Base-by-base conservation (phyloP, 257 asterid species). In the Przewalskia tangutica region DNA sequence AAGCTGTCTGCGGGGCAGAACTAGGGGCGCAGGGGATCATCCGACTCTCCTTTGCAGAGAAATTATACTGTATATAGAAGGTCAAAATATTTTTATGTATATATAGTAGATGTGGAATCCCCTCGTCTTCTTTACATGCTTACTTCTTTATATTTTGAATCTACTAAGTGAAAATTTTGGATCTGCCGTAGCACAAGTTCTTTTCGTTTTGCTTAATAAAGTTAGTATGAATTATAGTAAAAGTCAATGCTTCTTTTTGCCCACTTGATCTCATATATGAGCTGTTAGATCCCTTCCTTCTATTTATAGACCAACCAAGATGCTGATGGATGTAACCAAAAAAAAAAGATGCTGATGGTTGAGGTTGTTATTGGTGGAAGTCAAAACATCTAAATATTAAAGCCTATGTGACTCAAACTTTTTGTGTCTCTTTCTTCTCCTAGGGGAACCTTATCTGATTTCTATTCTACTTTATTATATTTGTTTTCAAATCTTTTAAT, bases 281-380 rank as follows among this genome's bases (percentile, higher is more conserved):
- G 79, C 79, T 46, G 79, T 71, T 20, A 6, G 59, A 71, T 71
- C 79, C 79, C 12, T 71, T 12, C 59, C 46, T 71, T 71, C 84
- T 60, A 75, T 75, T 51, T 84, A 73, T 75, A 64, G 92, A 86
- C 60, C 84, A 83, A 83, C 83, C 85, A 51, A 83, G 81, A 80
- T 71, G 84, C 13, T 64, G 85, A 77, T 81, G 77, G 78, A n/a
- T n/a, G n/a, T n/a, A n/a, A n/a, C n/a, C n/a, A n/a, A n/a, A n/a
- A n/a, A n/a, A n/a, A n/a, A n/a, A 51, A 83, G 81, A 80, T 71
- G 84, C 13, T 64, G 85, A 77, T 81, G 77, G 78, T 20, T 71
- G 87, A 84, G 48, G 84, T 87, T 76, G 87, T 86, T 81, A 46
- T 60, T 48, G 79, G 79, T 71, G 59, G 42, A 71, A 46, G 59